A percentile compares a stretch with the other conserved stretches of the same genome.
Conservation (phyloP, 495 filamentous ascomycete species). For the Aspergillus nidulans region DNA sequence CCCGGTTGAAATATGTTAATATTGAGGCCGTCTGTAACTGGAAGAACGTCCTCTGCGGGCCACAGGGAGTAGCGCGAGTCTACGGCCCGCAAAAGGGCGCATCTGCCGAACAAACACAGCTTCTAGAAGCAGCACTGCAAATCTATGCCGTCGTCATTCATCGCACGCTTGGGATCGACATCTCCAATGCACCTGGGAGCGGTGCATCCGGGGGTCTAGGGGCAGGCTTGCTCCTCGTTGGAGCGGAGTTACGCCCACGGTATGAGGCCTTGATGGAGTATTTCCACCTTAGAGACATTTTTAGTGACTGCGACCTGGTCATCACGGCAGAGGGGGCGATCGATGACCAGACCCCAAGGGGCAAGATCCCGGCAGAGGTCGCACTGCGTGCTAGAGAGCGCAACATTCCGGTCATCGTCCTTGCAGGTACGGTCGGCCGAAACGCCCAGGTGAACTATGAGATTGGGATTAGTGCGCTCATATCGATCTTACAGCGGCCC, state of each 20-base stretch:
- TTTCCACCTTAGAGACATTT: background rate
- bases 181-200: slow-evolving; percentile 5
- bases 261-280: slow-evolving; percentile 12
- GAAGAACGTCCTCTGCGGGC: slow-evolving; percentile 13
- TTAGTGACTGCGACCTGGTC: slow-evolving; percentile 7
- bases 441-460: slow-evolving; percentile 8
- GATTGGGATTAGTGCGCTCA: slow-evolving; percentile 9
- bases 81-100: slow-evolving; percentile 12
- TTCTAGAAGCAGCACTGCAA: background rate
- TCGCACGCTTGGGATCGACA: background rate
- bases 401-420: slow-evolving; percentile 7
- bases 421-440: slow-evolving; percentile 6
- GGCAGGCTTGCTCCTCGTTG: slow-evolving; percentile 7
- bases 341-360: slow-evolving; percentile 9
- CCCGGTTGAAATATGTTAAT: background rate
- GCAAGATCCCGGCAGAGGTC: slow-evolving; percentile 14
- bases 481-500: slow-evolving; percentile 11
- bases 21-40: slow-evolving; percentile 13
- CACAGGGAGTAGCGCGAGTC: slow-evolving; percentile 5
- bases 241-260: slow-evolving; percentile 7
- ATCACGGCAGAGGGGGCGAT: slow-evolving; percentile 12
- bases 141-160: slow-evolving; percentile 4
- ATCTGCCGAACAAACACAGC: background rate
- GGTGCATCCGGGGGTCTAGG: slow-evolving; percentile 14
- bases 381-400: slow-evolving; percentile 5